A percentile compares a stretch with the other conserved stretches of the same genome.
These are phyloP conservation scores for Chaetothyriales sp. DNA, from an alignment of 2,329 filamentous ascomycete genomes.

Conservation along the genomic window DNA sequence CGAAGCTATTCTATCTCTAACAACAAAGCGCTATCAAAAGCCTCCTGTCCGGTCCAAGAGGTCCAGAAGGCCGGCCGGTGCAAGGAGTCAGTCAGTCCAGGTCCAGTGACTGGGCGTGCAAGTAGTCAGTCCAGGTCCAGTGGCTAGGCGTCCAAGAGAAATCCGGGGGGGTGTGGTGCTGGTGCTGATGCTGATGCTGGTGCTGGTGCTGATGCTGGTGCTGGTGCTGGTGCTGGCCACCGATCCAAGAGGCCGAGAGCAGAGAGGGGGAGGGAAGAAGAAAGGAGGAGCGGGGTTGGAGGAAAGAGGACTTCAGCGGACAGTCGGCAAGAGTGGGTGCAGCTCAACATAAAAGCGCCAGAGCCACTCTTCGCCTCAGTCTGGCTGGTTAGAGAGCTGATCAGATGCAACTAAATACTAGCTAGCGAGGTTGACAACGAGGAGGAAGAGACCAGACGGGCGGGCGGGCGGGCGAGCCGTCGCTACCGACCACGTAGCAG, in stretches of 20 bases:
- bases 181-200: constrained; percentile 3
- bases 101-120: neutral
- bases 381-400: neutral
- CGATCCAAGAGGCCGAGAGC: constrained; percentile 1
- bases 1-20: constrained; percentile 18
- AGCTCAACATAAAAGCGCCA: constrained; percentile 18
- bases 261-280: constrained; percentile 7
- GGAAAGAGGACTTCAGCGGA: constrained; percentile 2
- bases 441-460: neutral
- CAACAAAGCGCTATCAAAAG: constrained; percentile 16
- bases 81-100: neutral
- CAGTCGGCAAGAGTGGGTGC: constrained; percentile 9
- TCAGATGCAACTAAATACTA: neutral
- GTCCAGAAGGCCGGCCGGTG: constrained; percentile 10
- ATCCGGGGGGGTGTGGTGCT: constrained; percentile 1
- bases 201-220: constrained; percentile 5
- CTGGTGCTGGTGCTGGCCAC: constrained; percentile 3
- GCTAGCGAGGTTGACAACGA: constrained; percentile 1
- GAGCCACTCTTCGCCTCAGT: neutral
- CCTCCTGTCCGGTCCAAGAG: constrained; percentile 5
- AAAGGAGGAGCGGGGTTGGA: constrained; percentile 8
- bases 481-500: neutral
- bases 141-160: neutral
- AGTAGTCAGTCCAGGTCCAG: neutral
- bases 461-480: neutral